These are phyloP conservation scores for Orbilia ellipsospora DNA, from an alignment of 2,329 filamentous ascomycete genomes.

Conservation along the genomic window DNA sequence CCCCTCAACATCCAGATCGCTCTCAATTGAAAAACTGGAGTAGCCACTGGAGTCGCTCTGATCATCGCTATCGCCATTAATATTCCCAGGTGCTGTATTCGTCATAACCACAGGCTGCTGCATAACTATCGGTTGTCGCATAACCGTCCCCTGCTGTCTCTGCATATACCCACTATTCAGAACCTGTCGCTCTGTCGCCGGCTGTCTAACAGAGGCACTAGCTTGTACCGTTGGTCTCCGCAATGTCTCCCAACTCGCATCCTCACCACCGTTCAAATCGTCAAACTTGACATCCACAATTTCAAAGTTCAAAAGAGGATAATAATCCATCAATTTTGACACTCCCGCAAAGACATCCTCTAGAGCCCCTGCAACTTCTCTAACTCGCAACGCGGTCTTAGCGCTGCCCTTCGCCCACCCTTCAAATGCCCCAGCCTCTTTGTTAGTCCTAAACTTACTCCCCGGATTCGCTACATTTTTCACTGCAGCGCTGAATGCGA, in stretches of 20 bases:
- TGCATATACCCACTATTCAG: no score
- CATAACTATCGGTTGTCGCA: no score
- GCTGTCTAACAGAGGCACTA: no score
- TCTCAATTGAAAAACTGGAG: not conserved
- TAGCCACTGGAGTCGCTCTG: not conserved
- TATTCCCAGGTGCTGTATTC: no score
- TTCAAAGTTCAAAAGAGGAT: not conserved
- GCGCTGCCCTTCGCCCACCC: constrained; percentile 23
- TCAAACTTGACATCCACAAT: constrained; percentile 26
- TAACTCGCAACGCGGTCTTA: not conserved
- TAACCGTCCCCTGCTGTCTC: no score
- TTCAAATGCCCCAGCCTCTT: constrained; percentile 7
- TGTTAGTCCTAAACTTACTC: not conserved
- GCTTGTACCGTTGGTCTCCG: no score
- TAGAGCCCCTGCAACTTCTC: not conserved
- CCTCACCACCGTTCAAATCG: not conserved
- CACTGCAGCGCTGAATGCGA: constrained; percentile 9
- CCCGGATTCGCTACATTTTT: constrained; percentile 1
- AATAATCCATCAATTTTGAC: constrained; percentile 8
- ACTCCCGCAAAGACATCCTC: constrained; percentile 1
- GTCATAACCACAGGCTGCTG: no score
- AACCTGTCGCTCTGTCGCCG: no score
- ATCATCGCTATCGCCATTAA: no score
- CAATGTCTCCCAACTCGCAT: no score
- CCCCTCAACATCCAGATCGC: not conserved